Conservation (phyloP, 2,329 filamentous ascomycete genomes). For the Pseudonectria buxi region DNA sequence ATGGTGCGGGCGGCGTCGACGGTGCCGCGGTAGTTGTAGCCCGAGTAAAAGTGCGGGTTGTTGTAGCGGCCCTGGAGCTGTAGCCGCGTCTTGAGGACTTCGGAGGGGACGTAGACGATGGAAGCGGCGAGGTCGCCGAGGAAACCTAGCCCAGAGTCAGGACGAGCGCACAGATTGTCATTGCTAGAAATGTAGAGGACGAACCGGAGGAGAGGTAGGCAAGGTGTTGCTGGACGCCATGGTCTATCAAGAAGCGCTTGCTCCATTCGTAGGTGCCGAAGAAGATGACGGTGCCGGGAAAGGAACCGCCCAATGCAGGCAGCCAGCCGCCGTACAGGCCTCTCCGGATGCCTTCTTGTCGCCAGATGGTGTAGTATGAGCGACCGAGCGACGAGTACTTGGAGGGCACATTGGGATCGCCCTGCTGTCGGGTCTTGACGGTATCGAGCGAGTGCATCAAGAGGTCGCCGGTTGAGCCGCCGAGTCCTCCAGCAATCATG, state of each 20-base stretch:
- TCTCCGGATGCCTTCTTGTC: slow-evolving; percentile 79
- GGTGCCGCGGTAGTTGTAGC: slow-evolving; percentile 91
- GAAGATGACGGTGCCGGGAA: slow-evolving; percentile 89
- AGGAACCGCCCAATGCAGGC: slow-evolving; percentile 84
- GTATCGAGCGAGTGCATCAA: slow-evolving; percentile 99
- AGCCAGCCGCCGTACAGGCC: slow-evolving; percentile 92
- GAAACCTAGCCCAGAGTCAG: slow-evolving; percentile 58
- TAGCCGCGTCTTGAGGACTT: slow-evolving; percentile 94
- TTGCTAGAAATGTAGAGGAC: slow-evolving; percentile 11
- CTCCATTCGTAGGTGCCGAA: slow-evolving; percentile 96
- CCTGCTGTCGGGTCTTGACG: slow-evolving; percentile 96
- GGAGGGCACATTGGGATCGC: slow-evolving; percentile 85
- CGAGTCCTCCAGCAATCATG: slow-evolving; percentile 91
- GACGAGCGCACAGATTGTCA: neutral
- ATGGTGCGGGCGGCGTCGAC: slow-evolving; percentile 82
- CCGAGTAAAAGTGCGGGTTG: slow-evolving; percentile 87
- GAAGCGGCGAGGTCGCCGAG: slow-evolving; percentile 88
- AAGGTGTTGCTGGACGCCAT: slow-evolving; percentile 71
- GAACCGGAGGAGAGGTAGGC: slow-evolving; percentile 80
- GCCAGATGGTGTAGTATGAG: slow-evolving; percentile 87
- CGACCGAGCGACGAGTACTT: slow-evolving; percentile 87
- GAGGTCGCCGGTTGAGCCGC: slow-evolving; percentile 90
- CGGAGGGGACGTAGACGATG: slow-evolving; percentile 90
- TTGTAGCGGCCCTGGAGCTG: slow-evolving; percentile 93
- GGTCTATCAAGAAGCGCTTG: slow-evolving; percentile 82